A percentile compares a stretch with the other conserved stretches of the same genome.
Conservation (phyloP, 2,329 filamentous ascomycete species). For the Colletotrichum lentis region DNA sequence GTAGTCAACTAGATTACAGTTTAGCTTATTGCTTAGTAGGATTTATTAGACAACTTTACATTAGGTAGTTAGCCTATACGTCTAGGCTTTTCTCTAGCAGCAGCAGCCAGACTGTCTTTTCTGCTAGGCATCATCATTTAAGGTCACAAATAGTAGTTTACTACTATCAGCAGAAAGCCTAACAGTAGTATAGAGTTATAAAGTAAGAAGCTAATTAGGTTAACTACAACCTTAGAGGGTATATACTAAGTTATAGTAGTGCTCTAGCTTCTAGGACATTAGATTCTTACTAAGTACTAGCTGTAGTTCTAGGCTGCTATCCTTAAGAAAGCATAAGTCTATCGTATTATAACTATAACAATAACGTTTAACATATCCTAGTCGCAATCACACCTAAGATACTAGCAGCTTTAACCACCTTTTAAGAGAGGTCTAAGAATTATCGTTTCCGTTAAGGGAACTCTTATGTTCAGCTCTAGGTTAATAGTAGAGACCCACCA, state of each 20-base stretch:
- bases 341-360: too few relatives aligned
- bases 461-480: too few relatives aligned
- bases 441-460: too few relatives aligned
- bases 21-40: slow-evolving; percentile 5
- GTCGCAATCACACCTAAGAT: too few relatives aligned
- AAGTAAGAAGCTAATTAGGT: slow-evolving; percentile 3
- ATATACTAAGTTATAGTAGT: neutral
- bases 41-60: neutral
- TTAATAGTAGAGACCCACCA: too few relatives aligned
- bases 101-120: slow-evolving; percentile 18
- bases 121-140: slow-evolving; percentile 39
- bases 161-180: slow-evolving; percentile 21
- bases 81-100: neutral
- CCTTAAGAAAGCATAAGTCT: neutral
- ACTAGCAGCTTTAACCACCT: too few relatives aligned
- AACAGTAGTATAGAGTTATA: neutral
- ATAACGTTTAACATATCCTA: too few relatives aligned
- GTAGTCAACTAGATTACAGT: slow-evolving; percentile 8
- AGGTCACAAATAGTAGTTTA: slow-evolving; percentile 39
- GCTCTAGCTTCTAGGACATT: neutral
- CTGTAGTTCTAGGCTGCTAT: neutral
- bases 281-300: neutral
- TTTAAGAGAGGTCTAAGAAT: too few relatives aligned
- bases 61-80: neutral
- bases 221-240: neutral